Evolutionary conservation across 192 early-diverging fungal species (phyloP), one percentile per base, ranked within the genome.

Genomic region (Linnemannia hyalina): DNA sequence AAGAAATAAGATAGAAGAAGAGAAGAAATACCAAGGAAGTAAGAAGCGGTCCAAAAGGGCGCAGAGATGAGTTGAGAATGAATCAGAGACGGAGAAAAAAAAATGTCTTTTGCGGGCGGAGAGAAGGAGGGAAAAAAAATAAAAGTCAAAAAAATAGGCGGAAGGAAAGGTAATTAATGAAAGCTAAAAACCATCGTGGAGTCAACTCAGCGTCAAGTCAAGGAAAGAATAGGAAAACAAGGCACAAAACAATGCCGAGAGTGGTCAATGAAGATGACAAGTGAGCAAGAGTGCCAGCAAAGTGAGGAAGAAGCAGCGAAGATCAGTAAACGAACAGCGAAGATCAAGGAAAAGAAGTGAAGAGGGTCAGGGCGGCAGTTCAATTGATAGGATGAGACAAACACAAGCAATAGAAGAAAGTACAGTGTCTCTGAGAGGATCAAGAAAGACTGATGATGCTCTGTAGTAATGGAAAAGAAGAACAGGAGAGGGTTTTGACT

Each of bases 31-130:
- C 4, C 29, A 47, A 60, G 77, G 36, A 36, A 70, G 65, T 42
- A n/a, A 77, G 9, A 36, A 75, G 65, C 9, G 29, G 16, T 15
- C 22, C 69, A 7, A 2, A 35, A 36, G 70, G 26, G 54, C 29
- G 42, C 47, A 22, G 52, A 68, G 47, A 49, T 36, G 23, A 73
- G 35, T n/a, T 40, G 71, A 44, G 44, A 26, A 44, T 73, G 40
- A 38, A 73, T 73, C 71, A 76, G 57, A 76, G 38, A 44, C 54
- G 65, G 74, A 70, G 40, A 54, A 73, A 68, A 36, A 41, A 74
- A 32, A 74, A 41, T 29, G 1, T 54, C 15, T 74, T 26, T 29
- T 32, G 0, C 15, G 10, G 52, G 54, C 22, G 15, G 54, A 35
- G 36, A 44, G 23, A 36, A 73, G 9, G 55, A 7, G 55, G 52